phyloP scores from a whole-genome alignment of 2,329 filamentous ascomycete species.

The Cytospora schulzeri region DNA sequence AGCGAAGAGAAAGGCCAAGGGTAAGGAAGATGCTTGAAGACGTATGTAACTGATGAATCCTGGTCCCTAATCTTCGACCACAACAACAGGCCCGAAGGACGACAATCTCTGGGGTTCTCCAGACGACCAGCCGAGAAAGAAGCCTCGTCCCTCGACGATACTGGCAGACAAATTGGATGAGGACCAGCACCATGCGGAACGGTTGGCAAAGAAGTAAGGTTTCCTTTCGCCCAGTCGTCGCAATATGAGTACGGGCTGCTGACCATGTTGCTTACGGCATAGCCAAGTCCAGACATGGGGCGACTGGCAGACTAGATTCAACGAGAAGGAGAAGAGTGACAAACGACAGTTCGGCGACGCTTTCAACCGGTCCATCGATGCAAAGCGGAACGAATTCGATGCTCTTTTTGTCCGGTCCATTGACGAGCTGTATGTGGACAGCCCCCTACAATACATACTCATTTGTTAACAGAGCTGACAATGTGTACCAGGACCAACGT shows the following conservation, averaged over 20 bases:
- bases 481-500: background rate
- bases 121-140: conserved; percentile 12
- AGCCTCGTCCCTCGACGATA: background rate
- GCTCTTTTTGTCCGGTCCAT: conserved; percentile 32
- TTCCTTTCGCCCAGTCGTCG: background rate
- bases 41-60: background rate
- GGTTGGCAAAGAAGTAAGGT: conserved; percentile 6
- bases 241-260: background rate
- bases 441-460: background rate
- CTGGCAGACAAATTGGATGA: background rate
- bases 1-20: conserved; percentile 20
- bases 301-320: conserved; percentile 26
- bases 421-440: conserved; percentile 35
- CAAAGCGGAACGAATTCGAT: conserved; percentile 28
- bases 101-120: conserved; percentile 11
- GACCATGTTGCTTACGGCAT: background rate
- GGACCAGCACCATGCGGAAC: background rate
- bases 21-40: background rate
- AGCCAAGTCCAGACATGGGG: conserved; percentile 21
- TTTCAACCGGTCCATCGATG: conserved; percentile 22
- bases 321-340: conserved; percentile 30
- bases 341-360: conserved; percentile 30
- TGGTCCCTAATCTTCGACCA: background rate
- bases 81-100: conserved; percentile 1
- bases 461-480: background rate